Percentiles rank a stretch among this genome's conserved stretches.
These are phyloP conservation scores for Phytomonas francai DNA, from an alignment of 208 protist genomes.

Conservation along the genomic window DNA sequence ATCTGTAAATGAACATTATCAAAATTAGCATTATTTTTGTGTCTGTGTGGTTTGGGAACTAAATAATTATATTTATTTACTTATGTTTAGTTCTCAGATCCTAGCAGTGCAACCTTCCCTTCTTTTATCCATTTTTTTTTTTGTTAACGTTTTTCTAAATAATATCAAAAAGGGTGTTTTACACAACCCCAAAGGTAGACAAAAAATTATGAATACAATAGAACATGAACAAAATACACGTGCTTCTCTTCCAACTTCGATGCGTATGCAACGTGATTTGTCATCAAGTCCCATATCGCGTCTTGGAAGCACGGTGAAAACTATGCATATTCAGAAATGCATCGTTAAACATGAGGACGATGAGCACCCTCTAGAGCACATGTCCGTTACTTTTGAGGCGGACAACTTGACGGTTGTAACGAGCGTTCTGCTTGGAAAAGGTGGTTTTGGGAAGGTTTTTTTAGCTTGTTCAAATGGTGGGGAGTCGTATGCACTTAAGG, in stretches of 20 bases:
- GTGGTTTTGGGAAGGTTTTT: constrained; percentile 82
- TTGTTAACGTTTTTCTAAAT: background rate
- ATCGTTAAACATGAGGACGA: constrained; percentile 27
- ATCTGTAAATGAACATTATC: no score
- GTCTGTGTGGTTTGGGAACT: background rate
- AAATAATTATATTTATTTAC: background rate
- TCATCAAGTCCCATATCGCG: constrained; percentile 64
- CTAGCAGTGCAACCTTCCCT: background rate
- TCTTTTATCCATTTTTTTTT: background rate
- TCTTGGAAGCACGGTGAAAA: constrained; percentile 48
- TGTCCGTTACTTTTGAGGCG: constrained; percentile 67
- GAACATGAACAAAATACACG: constrained; percentile 5
- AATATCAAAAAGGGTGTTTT: constrained; percentile 6
- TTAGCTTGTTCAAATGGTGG: constrained; percentile 58
- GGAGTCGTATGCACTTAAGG: constrained; percentile 76
- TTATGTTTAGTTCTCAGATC: background rate
- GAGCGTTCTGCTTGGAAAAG: constrained; percentile 65
- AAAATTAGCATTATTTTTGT: background rate
- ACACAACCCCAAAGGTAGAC: constrained; percentile 2
- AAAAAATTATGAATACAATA: constrained; percentile 3
- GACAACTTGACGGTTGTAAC: constrained; percentile 60
- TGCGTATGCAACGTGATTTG: constrained; percentile 49
- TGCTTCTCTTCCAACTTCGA: background rate
- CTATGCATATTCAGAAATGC: constrained; percentile 72
- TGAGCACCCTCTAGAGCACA: constrained; percentile 57